Base-by-base conservation (phyloP, 345 rosid genomes). In the Laguncularia racemosa region DNA sequence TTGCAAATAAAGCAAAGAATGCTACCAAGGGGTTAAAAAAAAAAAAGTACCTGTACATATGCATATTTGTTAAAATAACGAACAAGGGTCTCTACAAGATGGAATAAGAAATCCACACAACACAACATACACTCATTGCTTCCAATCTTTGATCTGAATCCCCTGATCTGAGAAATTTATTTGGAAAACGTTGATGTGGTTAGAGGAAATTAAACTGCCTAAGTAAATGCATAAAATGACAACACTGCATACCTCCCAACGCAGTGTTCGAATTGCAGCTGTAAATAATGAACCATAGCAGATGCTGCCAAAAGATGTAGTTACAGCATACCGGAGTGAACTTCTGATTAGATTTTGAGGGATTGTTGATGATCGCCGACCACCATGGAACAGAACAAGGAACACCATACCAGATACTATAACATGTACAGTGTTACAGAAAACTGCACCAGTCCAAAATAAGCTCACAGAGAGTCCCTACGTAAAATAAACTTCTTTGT, bases 241-340 rank as follows among this genome's bases (percentile, higher is more conserved):
- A 17, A 14, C 19, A 46, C 46, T 55, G 16, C 16, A 19, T 76
- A 87, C 99, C 99, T 89, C 93, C 97, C 99, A 93, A 20, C 97
- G 85, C 70, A 89, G 69, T 52, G 96, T 93, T 67, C 99, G 76
- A 62, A 93, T 89, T 49, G 97, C 95, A 61, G 97, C 96, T 43
- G 99, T 93, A 66, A 93, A 93, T 64, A 93, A 91, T 20, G 97
- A 93, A 8, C 99, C 99, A 40, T 93, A 93, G 73, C 99, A 93
- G 64, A 93, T 86, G 76, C 97, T 86, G 69, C 99, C 96, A 47
- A 93, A 82, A 48, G 99, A 89, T 59, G 89, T 93, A 57, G 99
- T 93, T 65, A 84, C 78, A 44, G 99, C 88, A 68, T 87, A 85
- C 57, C 85, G 71, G 40, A 89, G 67, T 44, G 90, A 75, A 60